Conservation (phyloP, 495 filamentous ascomycete species). For the Xylaria palmicola region DNA sequence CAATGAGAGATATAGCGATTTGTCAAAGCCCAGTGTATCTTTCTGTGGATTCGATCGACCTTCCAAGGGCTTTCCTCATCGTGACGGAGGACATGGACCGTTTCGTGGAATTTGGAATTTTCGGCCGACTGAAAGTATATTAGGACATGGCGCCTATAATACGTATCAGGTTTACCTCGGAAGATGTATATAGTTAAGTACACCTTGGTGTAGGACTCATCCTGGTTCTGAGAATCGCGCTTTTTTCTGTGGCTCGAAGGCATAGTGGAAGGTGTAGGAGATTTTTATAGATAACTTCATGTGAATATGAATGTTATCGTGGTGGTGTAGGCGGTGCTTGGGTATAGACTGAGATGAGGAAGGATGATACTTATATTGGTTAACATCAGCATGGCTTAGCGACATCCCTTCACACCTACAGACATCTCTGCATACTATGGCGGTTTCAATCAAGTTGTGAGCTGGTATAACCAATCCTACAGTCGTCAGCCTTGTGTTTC, state of each 20-base stretch:
- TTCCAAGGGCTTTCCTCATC: constrained; percentile 4
- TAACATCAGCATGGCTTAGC: too few species aligned
- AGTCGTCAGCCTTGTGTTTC: not conserved
- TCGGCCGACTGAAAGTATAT: not conserved
- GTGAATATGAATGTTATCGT: not conserved
- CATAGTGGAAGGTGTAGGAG: not conserved
- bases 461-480: not conserved
- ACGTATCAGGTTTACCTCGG: not conserved
- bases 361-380: not conserved
- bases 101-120: not conserved
- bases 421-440: not conserved
- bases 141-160: constrained; percentile 1
- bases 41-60: not conserved
- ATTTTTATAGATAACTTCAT: not conserved
- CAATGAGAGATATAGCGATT: not conserved
- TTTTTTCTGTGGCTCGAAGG: not conserved
- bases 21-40: not conserved
- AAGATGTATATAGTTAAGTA: not conserved
- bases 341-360: not conserved
- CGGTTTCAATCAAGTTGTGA: not conserved
- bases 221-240: not conserved
- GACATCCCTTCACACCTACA: not conserved
- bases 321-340: not conserved
- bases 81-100: not conserved
- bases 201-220: not conserved